Evolutionary conservation across 176 grass and related monocot species (phyloP), one percentile per base, ranked within the genome.

Genomic region (Rhynchospora breviuscula): DNA sequence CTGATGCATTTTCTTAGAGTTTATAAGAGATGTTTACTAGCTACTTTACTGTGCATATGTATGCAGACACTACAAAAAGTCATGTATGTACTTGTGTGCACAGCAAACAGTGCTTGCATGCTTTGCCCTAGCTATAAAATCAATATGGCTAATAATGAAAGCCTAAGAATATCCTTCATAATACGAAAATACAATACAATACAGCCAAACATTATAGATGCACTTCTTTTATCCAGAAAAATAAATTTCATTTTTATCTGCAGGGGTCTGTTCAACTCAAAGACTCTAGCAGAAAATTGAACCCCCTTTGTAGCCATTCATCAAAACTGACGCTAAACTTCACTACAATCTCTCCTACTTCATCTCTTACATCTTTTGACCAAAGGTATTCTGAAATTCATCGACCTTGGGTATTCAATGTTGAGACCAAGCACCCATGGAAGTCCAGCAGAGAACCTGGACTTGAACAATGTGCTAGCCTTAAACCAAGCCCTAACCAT

Each of bases 361-460:
- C 84, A 48, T 78, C 79, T 54, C 25, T 85, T 43, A 79, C 86
- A 26, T 79, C 71, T 7, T 83, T 76, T 21, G 79, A 82, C 65
- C 81, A 79, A 51, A 61, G 40, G 6, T 73, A 87, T 74, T 44
- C 67, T 25, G 54, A 70, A 59, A 17, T 83, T 14, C 11, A 82
- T 57, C 25, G 66, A 12, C 79, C 78, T 13, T 83, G 85, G 78
- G 47, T 77, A 69, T 58, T 86, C 46, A 65, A 78, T 80, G 47
- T 86, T 6, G 84, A 86, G 46, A 59, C 76, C 1, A 88, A 93
- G 76, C 87, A 93, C 67, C 93, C 89, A 46, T 89, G 89, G 93
- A 82, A 66, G 80, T 67, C 45, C 15, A 54, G 40, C 10, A 31
- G 65, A 10, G 84, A 59, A 21, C 45, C 80, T 2, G 74, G 59